Base-by-base conservation (phyloP, 164 flowering plant species). In the Aristolochia fimbriata region DNA sequence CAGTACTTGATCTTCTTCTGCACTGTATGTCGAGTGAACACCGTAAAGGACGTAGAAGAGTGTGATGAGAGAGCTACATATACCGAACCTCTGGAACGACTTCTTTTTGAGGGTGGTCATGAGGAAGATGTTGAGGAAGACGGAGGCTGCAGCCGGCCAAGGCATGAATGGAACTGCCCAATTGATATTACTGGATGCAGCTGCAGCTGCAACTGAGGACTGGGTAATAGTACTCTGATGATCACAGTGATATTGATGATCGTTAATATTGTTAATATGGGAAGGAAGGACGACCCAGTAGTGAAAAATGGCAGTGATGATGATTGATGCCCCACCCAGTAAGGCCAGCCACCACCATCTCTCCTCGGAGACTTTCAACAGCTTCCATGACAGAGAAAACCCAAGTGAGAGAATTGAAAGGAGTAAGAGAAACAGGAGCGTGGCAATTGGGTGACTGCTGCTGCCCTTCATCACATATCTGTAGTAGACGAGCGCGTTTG, bases 131-230 rank as follows among this genome's bases (percentile, higher is more conserved):
- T 87, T 89, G 47, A 89, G 85, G 63, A 80, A 85, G 51, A 85
- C 71, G 4, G 97, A 89, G 1, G 74, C 61, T 0, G 88, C 79
- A 15, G 94, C 82, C 0, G 86, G 89, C 97, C 97, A 89, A 56
- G 97, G 97, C 97, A 89, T 89, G 51, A 80, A 60, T 10, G 97
- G 91, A 43, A 86, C 90, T 0, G 77, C 67, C 94, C 91, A 89
- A 12, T 64, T 67, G 0, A 15, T 0, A 64, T n/a, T 58, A 66
- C 27, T 22, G 37, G 20, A n/a, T n/a, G n/a, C n/a, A n/a, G n/a
- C n/a, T n/a, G n/a, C n/a, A n/a, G n/a, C n/a, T n/a, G n/a, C n/a
- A n/a, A n/a, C n/a, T n/a, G n/a, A n/a, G n/a, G n/a, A n/a, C n/a
- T n/a, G n/a, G n/a, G n/a, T n/a, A n/a, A n/a, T n/a, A n/a, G n/a